Percentiles rank a stretch among this genome's conserved stretches.
These are phyloP conservation scores for Pelargonium australe DNA, from an alignment of 441 rosid species.

Conservation along the genomic window DNA sequence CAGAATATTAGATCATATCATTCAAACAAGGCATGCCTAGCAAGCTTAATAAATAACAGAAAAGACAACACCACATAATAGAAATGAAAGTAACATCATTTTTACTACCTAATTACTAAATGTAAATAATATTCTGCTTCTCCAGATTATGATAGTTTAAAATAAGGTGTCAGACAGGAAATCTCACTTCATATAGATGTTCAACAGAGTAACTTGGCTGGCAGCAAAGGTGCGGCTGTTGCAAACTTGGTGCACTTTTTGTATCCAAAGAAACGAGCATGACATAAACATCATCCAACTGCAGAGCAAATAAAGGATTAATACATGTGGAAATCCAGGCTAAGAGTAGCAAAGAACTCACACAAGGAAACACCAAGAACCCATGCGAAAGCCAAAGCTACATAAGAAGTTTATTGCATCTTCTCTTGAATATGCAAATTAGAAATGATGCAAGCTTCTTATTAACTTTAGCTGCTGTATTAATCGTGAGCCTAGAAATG, in stretches of 20 bases:
- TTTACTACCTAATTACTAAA: too few species aligned
- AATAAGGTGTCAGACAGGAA: slow-evolving; percentile 1
- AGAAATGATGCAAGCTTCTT: not conserved
- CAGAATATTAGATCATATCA: too few species aligned
- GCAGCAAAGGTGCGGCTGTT: slow-evolving; percentile 52
- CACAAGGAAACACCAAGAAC: not conserved
- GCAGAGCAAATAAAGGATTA: too few species aligned
- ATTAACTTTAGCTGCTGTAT: not conserved
- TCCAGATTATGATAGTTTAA: not conserved
- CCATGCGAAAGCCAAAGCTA: not conserved
- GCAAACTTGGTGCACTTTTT: slow-evolving; percentile 33
- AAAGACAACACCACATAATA: too few species aligned
- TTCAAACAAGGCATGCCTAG: too few species aligned
- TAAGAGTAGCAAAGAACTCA: not conserved
- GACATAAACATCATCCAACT: slow-evolving; percentile 13
- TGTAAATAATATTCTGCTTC: too few species aligned
- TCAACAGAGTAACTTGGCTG: slow-evolving; percentile 41
- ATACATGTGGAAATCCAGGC: not conserved
- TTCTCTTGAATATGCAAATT: slow-evolving; percentile 11
- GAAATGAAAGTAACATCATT: too few species aligned
- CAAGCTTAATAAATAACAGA: too few species aligned
- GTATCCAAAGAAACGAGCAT: slow-evolving; percentile 41
- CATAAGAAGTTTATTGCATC: slow-evolving; percentile 6
- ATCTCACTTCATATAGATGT: slow-evolving; percentile 53
- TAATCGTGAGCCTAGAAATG: slow-evolving; percentile 1